Evolutionary conservation across 768 basidiomycete species (phyloP), one percentile per base, ranked within the genome.

Genomic region (Panaeolus papilionaceus): DNA sequence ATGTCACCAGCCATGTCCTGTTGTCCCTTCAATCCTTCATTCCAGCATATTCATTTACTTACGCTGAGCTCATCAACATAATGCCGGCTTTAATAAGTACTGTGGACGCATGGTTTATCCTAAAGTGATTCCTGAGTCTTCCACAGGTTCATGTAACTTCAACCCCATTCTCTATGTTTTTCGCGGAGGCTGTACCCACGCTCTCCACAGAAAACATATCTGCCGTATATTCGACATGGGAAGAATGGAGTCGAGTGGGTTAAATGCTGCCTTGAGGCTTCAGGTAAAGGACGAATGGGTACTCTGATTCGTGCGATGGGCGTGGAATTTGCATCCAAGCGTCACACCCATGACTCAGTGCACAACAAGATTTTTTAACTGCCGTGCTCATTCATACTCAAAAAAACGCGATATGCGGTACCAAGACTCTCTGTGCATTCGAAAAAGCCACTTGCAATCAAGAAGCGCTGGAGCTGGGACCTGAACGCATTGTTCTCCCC

Each of bases 171-270:
- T 44, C 42, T 44, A 51, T 26, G 28, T 16, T 28, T 58, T 58
- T 4, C 33, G 28, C 14, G 12, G 33, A 58, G 26, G 28, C 26
- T n/a, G 26, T 37, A 58, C 54, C 26, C 54, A 58, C 54, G 16
- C 20, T 11, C 12, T 37, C 54, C 54, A 58, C 54, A 33, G 14
- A 58, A 58, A 58, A 58, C 33, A 58, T 58, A 28, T 58, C 28
- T 58, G 54, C 26, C 54, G n/a, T 45, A 49, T 26, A 58, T 58
- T 58, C 33, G 14, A 58, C 54, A 58, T 58, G 54, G n/a, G 54
- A 58, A 58, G 54, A 37, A 58, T 58, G 54, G 54, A 58, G 28
- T 23, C 7, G 14, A 58, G 28, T n/a, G 33, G 54, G 54, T 37
- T 58, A 28, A 28, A 3, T 16, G 33, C 28, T 33, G 28, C 54